phyloP scores from a whole-genome alignment of 441 rosid genomes.

The Gossypium davidsonii region DNA sequence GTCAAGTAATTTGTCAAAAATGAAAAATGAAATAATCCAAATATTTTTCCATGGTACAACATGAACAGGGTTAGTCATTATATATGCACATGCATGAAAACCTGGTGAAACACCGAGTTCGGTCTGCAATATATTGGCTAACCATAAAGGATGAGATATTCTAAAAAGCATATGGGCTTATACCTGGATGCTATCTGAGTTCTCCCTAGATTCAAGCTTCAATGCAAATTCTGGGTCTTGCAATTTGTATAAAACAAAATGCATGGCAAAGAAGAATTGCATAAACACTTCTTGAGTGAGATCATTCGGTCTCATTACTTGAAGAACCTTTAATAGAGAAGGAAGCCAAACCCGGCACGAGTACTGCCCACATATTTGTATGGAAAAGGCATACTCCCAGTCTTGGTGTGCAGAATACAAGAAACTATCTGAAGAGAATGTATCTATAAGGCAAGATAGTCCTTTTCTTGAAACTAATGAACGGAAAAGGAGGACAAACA shows the following conservation, averaged over 20 bases:
- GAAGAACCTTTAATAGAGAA: constrained; percentile 58
- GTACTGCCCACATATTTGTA: constrained; percentile 74
- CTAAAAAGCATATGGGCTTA: constrained; percentile 10
- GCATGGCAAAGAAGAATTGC: constrained; percentile 52
- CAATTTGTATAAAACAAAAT: constrained; percentile 58
- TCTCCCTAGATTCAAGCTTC: constrained; percentile 53
- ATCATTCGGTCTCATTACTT: constrained; percentile 34
- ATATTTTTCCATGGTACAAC: not conserved
- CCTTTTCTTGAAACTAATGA: constrained; percentile 60
- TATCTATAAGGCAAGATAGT: constrained; percentile 32
- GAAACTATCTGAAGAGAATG: constrained; percentile 27
- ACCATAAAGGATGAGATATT: not conserved
- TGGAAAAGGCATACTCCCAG: constrained; percentile 82
- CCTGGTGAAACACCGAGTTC: not conserved
- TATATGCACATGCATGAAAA: not conserved
- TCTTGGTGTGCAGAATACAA: constrained; percentile 40
- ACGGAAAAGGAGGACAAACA: constrained; percentile 67
- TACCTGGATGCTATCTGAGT: constrained; percentile 74
- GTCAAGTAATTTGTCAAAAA: not conserved
- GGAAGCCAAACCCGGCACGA: constrained; percentile 87
- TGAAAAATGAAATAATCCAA: not conserved
- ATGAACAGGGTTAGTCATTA: not conserved
- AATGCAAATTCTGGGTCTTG: constrained; percentile 77
- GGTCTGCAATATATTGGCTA: not conserved
- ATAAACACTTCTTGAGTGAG: constrained; percentile 32